These are phyloP conservation scores for Xylaria sp. DNA, from an alignment of 2,329 filamentous ascomycete species.

Conservation along the genomic window DNA sequence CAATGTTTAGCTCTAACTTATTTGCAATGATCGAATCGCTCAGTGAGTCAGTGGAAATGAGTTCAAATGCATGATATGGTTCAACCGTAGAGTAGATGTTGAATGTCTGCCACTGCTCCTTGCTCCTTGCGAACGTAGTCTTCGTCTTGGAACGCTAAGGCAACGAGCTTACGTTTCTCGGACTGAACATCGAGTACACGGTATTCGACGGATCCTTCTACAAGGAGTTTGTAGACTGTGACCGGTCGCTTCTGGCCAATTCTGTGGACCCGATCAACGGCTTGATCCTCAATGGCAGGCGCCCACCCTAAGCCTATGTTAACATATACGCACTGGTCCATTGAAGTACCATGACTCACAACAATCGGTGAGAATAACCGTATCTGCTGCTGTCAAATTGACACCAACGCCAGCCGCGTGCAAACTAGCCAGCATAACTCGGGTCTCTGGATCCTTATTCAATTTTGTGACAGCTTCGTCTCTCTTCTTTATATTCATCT, in stretches of 20 bases:
- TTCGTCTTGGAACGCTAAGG: constrained; percentile 82
- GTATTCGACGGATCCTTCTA: constrained; percentile 85
- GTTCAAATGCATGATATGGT: not conserved
- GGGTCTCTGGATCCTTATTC: constrained; percentile 72
- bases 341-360: constrained; percentile 57
- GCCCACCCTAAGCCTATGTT: constrained; percentile 74
- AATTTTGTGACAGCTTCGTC: constrained; percentile 77
- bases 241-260: constrained; percentile 83
- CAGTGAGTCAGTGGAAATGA: not conserved
- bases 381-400: constrained; percentile 87
- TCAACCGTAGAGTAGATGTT: constrained; percentile 56
- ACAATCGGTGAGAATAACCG: constrained; percentile 83
- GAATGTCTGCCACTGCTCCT: constrained; percentile 57
- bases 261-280: constrained; percentile 86
- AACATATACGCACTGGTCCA: constrained; percentile 21
- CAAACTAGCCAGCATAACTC: constrained; percentile 83
- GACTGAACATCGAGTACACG: constrained; percentile 81
- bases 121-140: constrained; percentile 60
- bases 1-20: not conserved
- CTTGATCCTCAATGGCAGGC: constrained; percentile 91
- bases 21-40: not conserved
- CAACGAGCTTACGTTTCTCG: constrained; percentile 81
- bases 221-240: constrained; percentile 82
- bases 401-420: constrained; percentile 86
- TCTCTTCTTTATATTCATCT: constrained; percentile 76